Evolutionary conservation across 2,329 filamentous ascomycete species (phyloP).

Genomic region (Curvularia sp.): DNA sequence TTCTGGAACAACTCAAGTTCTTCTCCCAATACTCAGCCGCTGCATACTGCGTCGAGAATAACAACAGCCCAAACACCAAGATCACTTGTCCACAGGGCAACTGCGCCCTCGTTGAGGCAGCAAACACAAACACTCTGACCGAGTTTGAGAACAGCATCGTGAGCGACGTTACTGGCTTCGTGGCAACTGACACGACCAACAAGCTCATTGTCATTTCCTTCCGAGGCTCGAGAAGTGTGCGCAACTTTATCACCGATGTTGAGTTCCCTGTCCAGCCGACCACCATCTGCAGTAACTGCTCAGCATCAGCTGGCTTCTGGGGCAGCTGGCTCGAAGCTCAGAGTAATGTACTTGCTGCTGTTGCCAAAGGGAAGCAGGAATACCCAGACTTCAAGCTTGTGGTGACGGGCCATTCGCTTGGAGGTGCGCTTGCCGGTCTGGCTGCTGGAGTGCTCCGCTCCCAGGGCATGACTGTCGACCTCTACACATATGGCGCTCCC

Average conservation of each 20-base stretch:
- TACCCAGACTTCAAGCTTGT: conserved; percentile 64
- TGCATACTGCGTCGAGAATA: conserved; percentile 60
- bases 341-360: conserved; percentile 51
- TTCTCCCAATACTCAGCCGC: conserved; percentile 63
- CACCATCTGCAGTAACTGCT: conserved; percentile 57
- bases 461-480: conserved; percentile 58
- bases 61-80: conserved; percentile 54
- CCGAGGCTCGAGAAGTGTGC: conserved; percentile 65
- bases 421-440: conserved; percentile 69
- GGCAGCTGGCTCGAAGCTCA: conserved; percentile 65
- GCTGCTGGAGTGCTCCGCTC: conserved; percentile 64
- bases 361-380: conserved; percentile 55
- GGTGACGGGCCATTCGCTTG: conserved; percentile 73
- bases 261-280: conserved; percentile 54
- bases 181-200: conserved; percentile 57
- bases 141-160: conserved; percentile 57
- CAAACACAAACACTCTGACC: conserved; percentile 54
- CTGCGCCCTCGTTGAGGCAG: conserved; percentile 58
- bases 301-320: conserved; percentile 66
- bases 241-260: conserved; percentile 68
- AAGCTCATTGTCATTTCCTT: conserved; percentile 66
- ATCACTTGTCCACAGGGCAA: conserved; percentile 56
- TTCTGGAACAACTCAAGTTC: conserved; percentile 54
- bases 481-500: conserved; percentile 73
- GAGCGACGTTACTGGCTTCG: conserved; percentile 57